A percentile compares a stretch with the other conserved stretches of the same genome.
Evolutionary conservation across 2,329 filamentous ascomycete genomes (phyloP).

Genomic region (Fusarium oxysporum): DNA sequence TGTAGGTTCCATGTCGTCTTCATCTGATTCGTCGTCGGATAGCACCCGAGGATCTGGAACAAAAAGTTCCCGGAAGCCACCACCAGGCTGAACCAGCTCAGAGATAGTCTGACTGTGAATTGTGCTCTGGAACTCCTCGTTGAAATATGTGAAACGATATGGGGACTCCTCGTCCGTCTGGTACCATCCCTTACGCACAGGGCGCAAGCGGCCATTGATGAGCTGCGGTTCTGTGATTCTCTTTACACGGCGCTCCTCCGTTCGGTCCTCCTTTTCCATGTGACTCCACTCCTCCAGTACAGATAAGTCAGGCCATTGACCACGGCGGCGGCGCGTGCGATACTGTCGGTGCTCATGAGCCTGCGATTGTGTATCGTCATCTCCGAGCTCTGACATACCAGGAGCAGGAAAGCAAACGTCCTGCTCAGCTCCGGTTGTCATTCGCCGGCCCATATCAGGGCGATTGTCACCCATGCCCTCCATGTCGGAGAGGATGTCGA

Average conservation of each 20-base stretch:
- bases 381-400: slow-evolving; percentile 78
- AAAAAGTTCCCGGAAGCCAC: slow-evolving; percentile 88
- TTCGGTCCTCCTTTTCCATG: slow-evolving; percentile 86
- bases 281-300: slow-evolving; percentile 90
- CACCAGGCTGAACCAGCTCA: slow-evolving; percentile 87
- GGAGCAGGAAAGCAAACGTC: slow-evolving; percentile 92
- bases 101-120: slow-evolving; percentile 97
- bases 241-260: slow-evolving; percentile 84
- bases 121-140: slow-evolving; percentile 94
- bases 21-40: slow-evolving; percentile 78
- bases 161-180: slow-evolving; percentile 88
- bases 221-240: slow-evolving; percentile 94
- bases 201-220: slow-evolving; percentile 87
- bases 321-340: slow-evolving; percentile 67
- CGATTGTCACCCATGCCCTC: slow-evolving; percentile 45
- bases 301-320: slow-evolving; percentile 87
- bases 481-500: slow-evolving; percentile 50
- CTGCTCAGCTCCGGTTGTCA: slow-evolving; percentile 76
- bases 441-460: slow-evolving; percentile 54
- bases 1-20: slow-evolving; percentile 62
- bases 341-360: slow-evolving; percentile 52
- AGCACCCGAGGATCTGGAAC: slow-evolving; percentile 85
- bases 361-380: slow-evolving; percentile 74
- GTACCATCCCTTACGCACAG: slow-evolving; percentile 84
- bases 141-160: slow-evolving; percentile 98